Evolutionary conservation across 345 rosid genomes (phyloP).

Genomic region (Populus deltoides): DNA sequence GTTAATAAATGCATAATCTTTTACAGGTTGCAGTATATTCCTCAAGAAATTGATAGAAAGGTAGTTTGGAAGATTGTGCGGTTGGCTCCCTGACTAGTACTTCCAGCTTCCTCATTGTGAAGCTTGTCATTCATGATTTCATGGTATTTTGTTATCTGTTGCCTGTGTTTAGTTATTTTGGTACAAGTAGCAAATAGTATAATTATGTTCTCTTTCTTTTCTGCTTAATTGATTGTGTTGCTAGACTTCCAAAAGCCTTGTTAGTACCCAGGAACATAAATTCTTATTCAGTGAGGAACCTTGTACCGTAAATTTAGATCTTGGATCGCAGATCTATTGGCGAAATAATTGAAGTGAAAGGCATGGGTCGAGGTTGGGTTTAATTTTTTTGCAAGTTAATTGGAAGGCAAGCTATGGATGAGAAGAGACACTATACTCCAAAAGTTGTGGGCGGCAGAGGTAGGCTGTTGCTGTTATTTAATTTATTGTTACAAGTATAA

Average conservation of each 20-base stretch:
- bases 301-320: background rate
- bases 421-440: background rate
- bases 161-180: background rate
- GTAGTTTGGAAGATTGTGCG: constrained; percentile 63
- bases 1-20: constrained; percentile 7
- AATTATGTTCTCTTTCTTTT: background rate
- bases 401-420: background rate
- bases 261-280: background rate
- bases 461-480: background rate
- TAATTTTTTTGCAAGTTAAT: background rate
- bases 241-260: background rate
- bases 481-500: background rate
- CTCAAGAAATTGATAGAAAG: constrained; percentile 52
- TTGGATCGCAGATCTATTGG: background rate
- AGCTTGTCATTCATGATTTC: constrained; percentile 9
- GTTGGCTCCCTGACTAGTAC: constrained; percentile 73
- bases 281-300: background rate
- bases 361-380: background rate
- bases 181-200: background rate
- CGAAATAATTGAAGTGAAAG: background rate
- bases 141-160: background rate
- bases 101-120: constrained; percentile 44
- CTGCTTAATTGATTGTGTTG: background rate
- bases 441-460: background rate
- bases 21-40: constrained; percentile 70